Percentiles rank a stretch among this genome's conserved stretches.
Evolutionary conservation across 2,329 filamentous ascomycete genomes (phyloP).

Genomic region (Neoscytalidium dimidiatum): DNA sequence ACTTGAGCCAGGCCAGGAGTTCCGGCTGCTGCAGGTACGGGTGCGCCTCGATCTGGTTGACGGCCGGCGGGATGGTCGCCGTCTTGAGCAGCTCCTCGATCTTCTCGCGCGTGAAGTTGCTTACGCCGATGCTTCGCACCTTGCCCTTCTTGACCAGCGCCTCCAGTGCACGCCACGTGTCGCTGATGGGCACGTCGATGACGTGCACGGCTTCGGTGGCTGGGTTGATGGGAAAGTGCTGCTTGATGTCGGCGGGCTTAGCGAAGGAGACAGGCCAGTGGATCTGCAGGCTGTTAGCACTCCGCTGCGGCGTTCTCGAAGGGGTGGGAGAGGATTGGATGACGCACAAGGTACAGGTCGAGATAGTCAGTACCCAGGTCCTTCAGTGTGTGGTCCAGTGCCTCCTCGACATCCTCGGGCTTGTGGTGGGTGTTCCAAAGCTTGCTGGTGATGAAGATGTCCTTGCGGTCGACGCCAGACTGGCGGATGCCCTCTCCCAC

Average conservation of each 20-base stretch:
- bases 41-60: slow-evolving; percentile 67
- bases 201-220: slow-evolving; percentile 53
- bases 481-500: slow-evolving; percentile 50
- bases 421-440: slow-evolving; percentile 93
- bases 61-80: slow-evolving; percentile 49
- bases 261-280: slow-evolving; percentile 66
- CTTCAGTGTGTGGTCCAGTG: slow-evolving; percentile 59
- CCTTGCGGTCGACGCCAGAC: slow-evolving; percentile 45
- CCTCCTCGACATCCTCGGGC: slow-evolving; percentile 57
- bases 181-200: slow-evolving; percentile 37
- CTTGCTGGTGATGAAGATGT: slow-evolving; percentile 60
- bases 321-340: background rate
- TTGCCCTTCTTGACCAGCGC: slow-evolving; percentile 44
- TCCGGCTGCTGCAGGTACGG: slow-evolving; percentile 65
- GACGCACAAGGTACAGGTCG: slow-evolving; percentile 52
- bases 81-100: slow-evolving; percentile 23
- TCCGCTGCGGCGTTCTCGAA: slow-evolving; percentile 37
- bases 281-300: slow-evolving; percentile 44
- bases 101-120: slow-evolving; percentile 25
- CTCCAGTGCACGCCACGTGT: slow-evolving; percentile 46
- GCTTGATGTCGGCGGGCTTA: slow-evolving; percentile 73
- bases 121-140: slow-evolving; percentile 43
- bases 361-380: slow-evolving; percentile 64
- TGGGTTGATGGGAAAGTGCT: slow-evolving; percentile 52
- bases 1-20: slow-evolving; percentile 57